Conservation (phyloP, 2,329 filamentous ascomycete species). For the Coniochaeta sp. region DNA sequence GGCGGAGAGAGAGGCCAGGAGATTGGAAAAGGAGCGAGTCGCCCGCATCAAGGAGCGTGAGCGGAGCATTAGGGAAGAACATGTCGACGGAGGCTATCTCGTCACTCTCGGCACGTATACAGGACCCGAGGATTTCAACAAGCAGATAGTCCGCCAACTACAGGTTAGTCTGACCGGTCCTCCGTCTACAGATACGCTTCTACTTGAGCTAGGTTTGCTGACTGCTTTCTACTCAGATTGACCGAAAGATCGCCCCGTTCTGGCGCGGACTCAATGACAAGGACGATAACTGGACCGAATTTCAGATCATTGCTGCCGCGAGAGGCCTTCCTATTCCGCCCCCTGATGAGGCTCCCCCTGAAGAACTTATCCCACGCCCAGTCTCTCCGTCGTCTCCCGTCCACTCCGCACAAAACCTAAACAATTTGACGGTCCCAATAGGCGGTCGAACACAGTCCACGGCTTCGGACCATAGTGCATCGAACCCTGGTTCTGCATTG, state of each 20-base stretch:
- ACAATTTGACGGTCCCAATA: slow-evolving; percentile 74
- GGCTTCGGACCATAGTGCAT: slow-evolving; percentile 62
- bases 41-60: slow-evolving; percentile 77
- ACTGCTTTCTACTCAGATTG: slow-evolving; percentile 55
- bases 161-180: slow-evolving; percentile 51
- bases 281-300: slow-evolving; percentile 81
- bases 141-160: slow-evolving; percentile 77
- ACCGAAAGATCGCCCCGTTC: slow-evolving; percentile 86
- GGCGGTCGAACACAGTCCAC: slow-evolving; percentile 68
- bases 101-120: slow-evolving; percentile 94
- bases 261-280: slow-evolving; percentile 92
- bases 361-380: slow-evolving; percentile 46
- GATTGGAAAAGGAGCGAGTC: slow-evolving; percentile 72
- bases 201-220: slow-evolving; percentile 1
- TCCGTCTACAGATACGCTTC: not conserved
- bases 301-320: slow-evolving; percentile 88
- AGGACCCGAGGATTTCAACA: slow-evolving; percentile 88
- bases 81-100: slow-evolving; percentile 88
- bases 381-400: slow-evolving; percentile 36
- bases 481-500: slow-evolving; percentile 55
- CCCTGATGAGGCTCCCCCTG: slow-evolving; percentile 73
- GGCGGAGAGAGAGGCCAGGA: slow-evolving; percentile 82
- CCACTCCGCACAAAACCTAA: slow-evolving; percentile 53
- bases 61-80: slow-evolving; percentile 82
- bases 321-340: slow-evolving; percentile 77